Conservation (phyloP, 2,329 filamentous ascomycete species). For the Claviceps purpurea region DNA sequence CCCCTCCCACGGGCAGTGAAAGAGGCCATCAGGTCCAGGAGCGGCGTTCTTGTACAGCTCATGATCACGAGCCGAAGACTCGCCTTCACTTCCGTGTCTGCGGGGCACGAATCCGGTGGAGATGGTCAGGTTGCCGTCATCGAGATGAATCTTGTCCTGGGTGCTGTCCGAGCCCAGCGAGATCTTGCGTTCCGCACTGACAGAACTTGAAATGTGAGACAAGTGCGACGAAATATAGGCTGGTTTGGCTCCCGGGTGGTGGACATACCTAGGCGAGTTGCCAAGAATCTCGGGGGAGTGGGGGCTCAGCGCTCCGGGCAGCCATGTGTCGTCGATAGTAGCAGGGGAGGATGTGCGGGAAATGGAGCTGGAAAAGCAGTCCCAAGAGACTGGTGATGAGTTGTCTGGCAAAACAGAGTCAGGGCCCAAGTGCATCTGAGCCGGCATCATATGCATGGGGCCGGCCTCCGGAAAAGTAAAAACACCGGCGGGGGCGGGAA, state of each 20-base stretch:
- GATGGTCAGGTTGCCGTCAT: conserved; percentile 16
- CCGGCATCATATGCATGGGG: conserved; percentile 41
- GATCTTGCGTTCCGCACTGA: conserved; percentile 20
- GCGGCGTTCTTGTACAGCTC: conserved; percentile 55
- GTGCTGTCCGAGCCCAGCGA: conserved; percentile 17
- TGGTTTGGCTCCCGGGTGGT: conserved; percentile 1
- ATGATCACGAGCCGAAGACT: conserved; percentile 47
- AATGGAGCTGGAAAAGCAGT: conserved; percentile 38
- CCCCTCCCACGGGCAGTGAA: conserved; percentile 82
- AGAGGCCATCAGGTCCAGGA: conserved; percentile 62
- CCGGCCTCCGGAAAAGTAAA: conserved; percentile 29
- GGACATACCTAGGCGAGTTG: conserved; percentile 41
- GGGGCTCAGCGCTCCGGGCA: conserved; percentile 19
- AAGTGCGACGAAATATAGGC: conserved; percentile 1
- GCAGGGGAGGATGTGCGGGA: conserved; percentile 39
- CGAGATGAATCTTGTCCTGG: conserved; percentile 14
- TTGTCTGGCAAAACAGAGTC: conserved; percentile 33
- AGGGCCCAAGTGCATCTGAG: conserved; percentile 41
- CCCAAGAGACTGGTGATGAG: conserved; percentile 39
- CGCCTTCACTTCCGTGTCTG: conserved; percentile 37
- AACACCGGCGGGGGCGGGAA: conserved; percentile 25
- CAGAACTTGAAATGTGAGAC: conserved; percentile 11
- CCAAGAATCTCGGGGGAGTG: conserved; percentile 35
- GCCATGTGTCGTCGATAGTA: conserved; percentile 35
- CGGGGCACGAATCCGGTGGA: conserved; percentile 29